Base-by-base conservation (phyloP, 805 yeast genomes). In the Sporopachydermia quercuum region DNA sequence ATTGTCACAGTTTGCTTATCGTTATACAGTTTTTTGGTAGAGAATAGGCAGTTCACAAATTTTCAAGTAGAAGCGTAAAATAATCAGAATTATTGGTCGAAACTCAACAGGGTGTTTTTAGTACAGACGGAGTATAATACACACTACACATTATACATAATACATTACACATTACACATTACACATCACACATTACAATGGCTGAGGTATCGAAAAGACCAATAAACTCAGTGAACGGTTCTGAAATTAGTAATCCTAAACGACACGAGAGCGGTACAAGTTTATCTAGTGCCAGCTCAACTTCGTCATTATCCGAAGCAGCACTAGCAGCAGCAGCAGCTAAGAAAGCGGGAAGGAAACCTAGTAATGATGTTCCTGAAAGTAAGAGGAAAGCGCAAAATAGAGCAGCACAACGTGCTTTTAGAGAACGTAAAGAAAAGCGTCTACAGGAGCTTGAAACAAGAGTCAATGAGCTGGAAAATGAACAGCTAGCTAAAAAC, bases 361-460 rank as follows among this genome's bases (percentile, higher is more conserved):
- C 84, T 0, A 63, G 80, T 39, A 70, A 65, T 13, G 74, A 78
- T 5, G 94, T 85, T 49, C 87, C 93, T 5, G 85, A 80, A 54
- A 76, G 75, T 51, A 89, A 84, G 65, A 68, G 98, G 49, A 85
- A 94, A 13, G 96, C 96, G 2, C 97, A 91, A 61, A 89, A 91
- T 58, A 71, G 97, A 51, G 96, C 96, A 3, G 97, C 97, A n/a
- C 98, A 91, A 60, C 68, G 97, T 41, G 97, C 97, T 4, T 89
- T 85, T 60, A 68, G 97, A 42, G 97, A 91, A 60, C 73, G 97
- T 44, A 89, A 89, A 57, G 97, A 89, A 57, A 69, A 68, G 39
- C 84, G 82, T 53, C 71, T 91, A 76, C 73, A 75, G 53, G 94
- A 85, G 47, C 66, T 89, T 45, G 96, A 87, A 55, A 76, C 75